phyloP scores from a whole-genome alignment of 2,329 filamentous ascomycete genomes.

The Beauveria pseudobassiana region DNA sequence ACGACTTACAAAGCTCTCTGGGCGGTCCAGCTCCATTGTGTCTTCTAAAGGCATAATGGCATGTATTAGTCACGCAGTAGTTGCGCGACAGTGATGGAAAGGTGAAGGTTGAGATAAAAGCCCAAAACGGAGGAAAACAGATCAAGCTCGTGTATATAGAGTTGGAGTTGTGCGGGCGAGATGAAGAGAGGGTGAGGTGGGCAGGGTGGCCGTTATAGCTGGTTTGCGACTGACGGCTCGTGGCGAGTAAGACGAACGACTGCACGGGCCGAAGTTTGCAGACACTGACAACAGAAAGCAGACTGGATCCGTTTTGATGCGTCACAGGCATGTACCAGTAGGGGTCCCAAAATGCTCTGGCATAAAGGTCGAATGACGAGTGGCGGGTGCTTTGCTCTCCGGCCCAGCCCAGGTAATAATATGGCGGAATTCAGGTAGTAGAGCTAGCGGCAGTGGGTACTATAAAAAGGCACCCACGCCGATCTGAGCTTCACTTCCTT shows the following conservation, averaged over 20 bases:
- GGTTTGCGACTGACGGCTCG: not conserved
- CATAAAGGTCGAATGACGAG: not conserved
- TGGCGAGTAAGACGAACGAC: not conserved
- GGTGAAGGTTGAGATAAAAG: not conserved
- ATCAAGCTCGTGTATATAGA: not conserved
- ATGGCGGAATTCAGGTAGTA: not conserved
- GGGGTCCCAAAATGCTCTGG: not conserved
- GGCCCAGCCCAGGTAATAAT: not conserved
- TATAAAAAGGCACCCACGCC: not conserved
- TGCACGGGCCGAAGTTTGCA: not conserved
- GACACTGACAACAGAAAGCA: not conserved
- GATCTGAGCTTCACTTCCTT: not conserved
- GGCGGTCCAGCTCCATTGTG: not conserved
- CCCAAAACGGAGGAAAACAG: not conserved
- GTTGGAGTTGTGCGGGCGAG: not conserved
- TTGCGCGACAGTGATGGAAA: not conserved
- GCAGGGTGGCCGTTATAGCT: not conserved
- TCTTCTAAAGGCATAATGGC: not conserved
- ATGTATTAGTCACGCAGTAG: not conserved
- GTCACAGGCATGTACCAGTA: not conserved
- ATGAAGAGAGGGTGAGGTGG: not conserved
- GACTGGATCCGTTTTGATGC: not conserved
- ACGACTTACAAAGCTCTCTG: conserved; percentile 1
- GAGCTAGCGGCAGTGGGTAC: not conserved
- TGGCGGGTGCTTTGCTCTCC: not conserved